phyloP scores from a whole-genome alignment of 768 basidiomycete species.

The Boletus rex-veris region DNA sequence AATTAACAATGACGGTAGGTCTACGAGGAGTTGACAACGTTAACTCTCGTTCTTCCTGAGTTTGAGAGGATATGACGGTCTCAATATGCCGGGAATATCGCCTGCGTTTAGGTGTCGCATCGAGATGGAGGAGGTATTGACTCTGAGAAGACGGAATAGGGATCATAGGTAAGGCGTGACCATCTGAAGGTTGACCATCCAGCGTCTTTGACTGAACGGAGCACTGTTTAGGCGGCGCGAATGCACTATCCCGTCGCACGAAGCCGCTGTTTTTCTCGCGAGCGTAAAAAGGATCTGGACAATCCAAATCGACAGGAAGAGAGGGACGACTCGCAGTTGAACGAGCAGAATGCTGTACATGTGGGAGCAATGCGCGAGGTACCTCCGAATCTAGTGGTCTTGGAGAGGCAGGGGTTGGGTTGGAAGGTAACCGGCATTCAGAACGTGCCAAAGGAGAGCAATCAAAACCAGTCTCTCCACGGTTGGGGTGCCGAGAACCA shows the following conservation, averaged over 20 bases:
- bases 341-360: not conserved
- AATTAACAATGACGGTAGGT: not conserved
- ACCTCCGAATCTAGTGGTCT: not conserved
- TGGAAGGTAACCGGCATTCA: not conserved
- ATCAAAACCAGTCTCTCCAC: not conserved
- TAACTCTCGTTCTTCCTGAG: conserved; percentile 31
- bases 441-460: conserved; percentile 3
- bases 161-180: conserved; percentile 5
- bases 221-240: not conserved
- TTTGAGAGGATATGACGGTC: conserved; percentile 31
- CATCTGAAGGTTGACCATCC: conserved; percentile 1
- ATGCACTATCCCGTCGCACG: not conserved
- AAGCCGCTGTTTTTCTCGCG: not conserved
- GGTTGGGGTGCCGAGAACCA: not conserved
- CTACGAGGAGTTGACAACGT: conserved; percentile 6
- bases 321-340: not conserved
- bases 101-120: conserved; percentile 35
- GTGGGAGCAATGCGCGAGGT: not conserved
- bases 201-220: not conserved
- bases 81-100: conserved; percentile 24
- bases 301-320: not conserved
- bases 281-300: not conserved
- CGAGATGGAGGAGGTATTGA: conserved; percentile 31
- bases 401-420: not conserved
- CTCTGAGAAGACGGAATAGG: conserved; percentile 32